Percentiles rank a stretch among this genome's conserved stretches.
These are phyloP conservation scores for Golubevia sp. DNA, from an alignment of 1,284 basidiomycete species.

Conservation along the genomic window DNA sequence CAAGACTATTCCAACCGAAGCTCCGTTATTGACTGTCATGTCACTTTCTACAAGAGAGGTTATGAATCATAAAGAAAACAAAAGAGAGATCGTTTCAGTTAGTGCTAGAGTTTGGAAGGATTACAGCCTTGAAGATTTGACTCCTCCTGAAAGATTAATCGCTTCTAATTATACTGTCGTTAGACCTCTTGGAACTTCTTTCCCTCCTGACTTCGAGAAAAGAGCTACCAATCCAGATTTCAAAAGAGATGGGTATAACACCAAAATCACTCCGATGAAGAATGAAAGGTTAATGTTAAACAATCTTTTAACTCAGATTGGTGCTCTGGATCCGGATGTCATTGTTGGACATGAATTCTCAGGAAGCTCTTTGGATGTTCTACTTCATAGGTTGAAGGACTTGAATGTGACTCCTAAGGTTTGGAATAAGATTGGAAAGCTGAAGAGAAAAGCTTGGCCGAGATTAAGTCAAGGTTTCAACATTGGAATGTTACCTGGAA, in stretches of 20 bases:
- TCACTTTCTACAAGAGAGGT: constrained; percentile 87
- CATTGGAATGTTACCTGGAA: constrained; percentile 79
- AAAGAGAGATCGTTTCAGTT: constrained; percentile 86
- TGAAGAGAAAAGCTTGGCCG: constrained; percentile 82
- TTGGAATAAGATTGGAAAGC: constrained; percentile 92
- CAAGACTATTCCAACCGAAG: constrained; percentile 74
- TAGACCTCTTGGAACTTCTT: constrained; percentile 82
- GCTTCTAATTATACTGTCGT: constrained; percentile 86
- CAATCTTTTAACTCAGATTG: constrained; percentile 69
- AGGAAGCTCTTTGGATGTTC: constrained; percentile 86
- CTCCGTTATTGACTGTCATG: constrained; percentile 87
- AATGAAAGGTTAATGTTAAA: constrained; percentile 7
- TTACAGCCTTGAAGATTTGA: constrained; percentile 49
- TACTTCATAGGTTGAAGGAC: constrained; percentile 88
- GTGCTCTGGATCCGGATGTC: constrained; percentile 89
- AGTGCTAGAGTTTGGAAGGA: constrained; percentile 84
- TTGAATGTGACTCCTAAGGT: constrained; percentile 68
- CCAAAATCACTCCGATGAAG: constrained; percentile 7
- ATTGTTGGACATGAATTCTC: constrained; percentile 94
- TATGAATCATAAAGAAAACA: constrained; percentile 91
- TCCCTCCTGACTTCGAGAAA: constrained; percentile 82
- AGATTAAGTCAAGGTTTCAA: constrained; percentile 77
- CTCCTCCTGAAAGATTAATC: constrained; percentile 68
- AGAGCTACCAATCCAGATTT: constrained; percentile 40
- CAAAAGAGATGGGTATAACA: constrained; percentile 53